phyloP scores from a whole-genome alignment of 768 basidiomycete species.

The Kwoniella pini region DNA sequence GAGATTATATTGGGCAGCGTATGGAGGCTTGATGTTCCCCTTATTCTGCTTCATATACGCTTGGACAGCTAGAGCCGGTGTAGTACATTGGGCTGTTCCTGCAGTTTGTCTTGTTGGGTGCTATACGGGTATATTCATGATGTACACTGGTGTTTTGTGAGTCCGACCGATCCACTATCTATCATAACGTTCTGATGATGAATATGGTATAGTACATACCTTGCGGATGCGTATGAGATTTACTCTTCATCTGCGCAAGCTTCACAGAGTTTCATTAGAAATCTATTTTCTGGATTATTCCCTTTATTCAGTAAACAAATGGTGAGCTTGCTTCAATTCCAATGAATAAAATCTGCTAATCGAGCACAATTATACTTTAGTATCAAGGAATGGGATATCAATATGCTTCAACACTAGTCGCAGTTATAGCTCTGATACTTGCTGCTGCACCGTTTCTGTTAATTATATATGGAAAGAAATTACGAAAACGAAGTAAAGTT shows the following conservation, averaged over 20 bases:
- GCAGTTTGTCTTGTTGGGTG: constrained; percentile 33
- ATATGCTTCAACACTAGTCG: constrained; percentile 48
- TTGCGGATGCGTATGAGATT: constrained; percentile 51
- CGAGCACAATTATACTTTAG: not conserved
- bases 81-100: constrained; percentile 35
- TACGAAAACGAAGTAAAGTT: constrained; percentile 48
- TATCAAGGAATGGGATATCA: constrained; percentile 35
- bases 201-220: constrained; percentile 31
- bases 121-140: constrained; percentile 44
- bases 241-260: constrained; percentile 52
- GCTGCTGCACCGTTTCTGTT: constrained; percentile 42
- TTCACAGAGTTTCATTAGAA: constrained; percentile 40
- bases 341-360: not conserved
- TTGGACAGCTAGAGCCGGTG: constrained; percentile 42
- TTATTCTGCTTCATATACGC: constrained; percentile 37
- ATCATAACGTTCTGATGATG: not conserved
- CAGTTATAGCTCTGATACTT: constrained; percentile 37
- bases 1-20: constrained; percentile 47
- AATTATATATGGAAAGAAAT: constrained; percentile 38
- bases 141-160: constrained; percentile 50
- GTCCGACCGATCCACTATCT: constrained; percentile 5
- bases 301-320: constrained; percentile 44
- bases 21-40: constrained; percentile 48
- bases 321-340: constrained; percentile 19
- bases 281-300: constrained; percentile 36